A percentile compares a stretch with the other conserved stretches of the same genome.
These are phyloP conservation scores for Cryptosporidium xiaoi DNA, from an alignment of 169 alveolate species.

Conservation along the genomic window DNA sequence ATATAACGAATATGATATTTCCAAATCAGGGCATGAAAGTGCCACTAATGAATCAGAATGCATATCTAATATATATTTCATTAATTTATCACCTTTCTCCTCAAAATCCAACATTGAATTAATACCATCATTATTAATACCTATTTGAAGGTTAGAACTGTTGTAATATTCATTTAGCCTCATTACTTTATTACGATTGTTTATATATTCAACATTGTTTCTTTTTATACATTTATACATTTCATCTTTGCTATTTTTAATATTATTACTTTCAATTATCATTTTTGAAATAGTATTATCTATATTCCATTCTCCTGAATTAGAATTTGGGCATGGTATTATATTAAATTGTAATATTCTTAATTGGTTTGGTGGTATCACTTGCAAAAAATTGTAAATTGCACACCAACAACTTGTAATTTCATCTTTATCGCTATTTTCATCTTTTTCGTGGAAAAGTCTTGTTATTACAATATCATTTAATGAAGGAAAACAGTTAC, in stretches of 20 bases:
- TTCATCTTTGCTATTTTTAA: constrained; percentile 7
- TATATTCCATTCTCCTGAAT: constrained; percentile 53
- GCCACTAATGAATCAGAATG: constrained; percentile 73
- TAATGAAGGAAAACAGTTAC: constrained; percentile 45
- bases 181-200: constrained; percentile 24
- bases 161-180: constrained; percentile 44
- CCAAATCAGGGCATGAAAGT: constrained; percentile 66
- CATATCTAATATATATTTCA: constrained; percentile 53
- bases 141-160: not conserved
- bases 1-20: constrained; percentile 56
- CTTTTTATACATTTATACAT: constrained; percentile 22
- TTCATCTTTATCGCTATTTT: not conserved
- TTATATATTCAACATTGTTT: constrained; percentile 42
- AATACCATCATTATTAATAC: not conserved
- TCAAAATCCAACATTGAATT: constrained; percentile 18
- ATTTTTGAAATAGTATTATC: constrained; percentile 47
- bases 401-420: constrained; percentile 40
- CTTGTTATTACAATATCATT: constrained; percentile 49
- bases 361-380: constrained; percentile 60
- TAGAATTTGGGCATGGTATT: constrained; percentile 53
- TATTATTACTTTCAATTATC: constrained; percentile 1
- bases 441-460: constrained; percentile 49
- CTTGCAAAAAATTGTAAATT: constrained; percentile 39
- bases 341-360: constrained; percentile 61
- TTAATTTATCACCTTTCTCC: constrained; percentile 63